Evolutionary conservation across 768 basidiomycete genomes (phyloP), one percentile per base, ranked within the genome.

Genomic region (Tylopilus felleus): DNA sequence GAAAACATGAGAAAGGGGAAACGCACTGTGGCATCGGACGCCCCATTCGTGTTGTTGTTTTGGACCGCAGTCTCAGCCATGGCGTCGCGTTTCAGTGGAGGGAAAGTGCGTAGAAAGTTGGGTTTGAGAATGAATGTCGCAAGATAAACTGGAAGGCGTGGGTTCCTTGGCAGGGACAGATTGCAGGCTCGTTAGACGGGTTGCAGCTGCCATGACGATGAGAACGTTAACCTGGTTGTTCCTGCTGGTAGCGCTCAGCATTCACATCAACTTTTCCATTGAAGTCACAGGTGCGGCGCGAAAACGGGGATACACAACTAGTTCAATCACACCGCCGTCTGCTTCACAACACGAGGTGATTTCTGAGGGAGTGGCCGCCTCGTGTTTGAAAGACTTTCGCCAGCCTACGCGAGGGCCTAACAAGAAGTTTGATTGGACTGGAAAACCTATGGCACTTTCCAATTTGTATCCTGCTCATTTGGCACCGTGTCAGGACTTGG

Each of bases 131-230:
- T 13, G 8, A 38, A 21, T 1, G 16, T 25, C 43, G 23, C 22
- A 23, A 45, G 40, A 57, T 61, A 59, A 60, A 44, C 2, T 23
- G n/a, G 25, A 31, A 16, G 22, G 50, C 41, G 56, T 46, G 55
- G 31, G 56, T 47, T n/a, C 23, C n/a, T 19, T 35, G 19, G 39
- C 52, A 50, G 58, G 51, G 57, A 27, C 52, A 16, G 17, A 21
- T 16, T 23, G 13, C 23, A n/a, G 27, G 38, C 16, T 39, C n/a
- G 36, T 35, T 17, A 5, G 25, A 25, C 35, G 44, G 40, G 10
- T 29, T 45, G 25, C 14, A 27, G 25, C 31, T 36, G 13, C 8
- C 14, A 29, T 14, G 17, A 52, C 25, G 2, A 38, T 19, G 8
- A 17, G n/a, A 10, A 38, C 8, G 19, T 9, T 38, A 5, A 29